phyloP scores from a whole-genome alignment of 305 asterid genomes.

The Coffea humblotiana region DNA sequence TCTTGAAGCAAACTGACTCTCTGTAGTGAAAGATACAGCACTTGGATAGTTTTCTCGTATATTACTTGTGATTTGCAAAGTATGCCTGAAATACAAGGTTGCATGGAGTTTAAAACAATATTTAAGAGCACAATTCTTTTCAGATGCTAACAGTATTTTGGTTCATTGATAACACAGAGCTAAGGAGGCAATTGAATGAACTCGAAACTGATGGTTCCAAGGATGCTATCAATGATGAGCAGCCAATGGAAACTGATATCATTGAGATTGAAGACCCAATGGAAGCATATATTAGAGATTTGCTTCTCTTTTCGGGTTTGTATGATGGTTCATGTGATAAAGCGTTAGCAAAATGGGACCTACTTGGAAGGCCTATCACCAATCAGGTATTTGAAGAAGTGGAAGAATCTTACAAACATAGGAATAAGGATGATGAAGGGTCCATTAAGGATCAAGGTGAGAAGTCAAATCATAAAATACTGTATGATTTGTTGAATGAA shows the following conservation, averaged over 20 bases:
- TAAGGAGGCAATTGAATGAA: constrained; percentile 73
- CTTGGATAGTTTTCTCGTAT: not conserved
- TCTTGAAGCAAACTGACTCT: not conserved
- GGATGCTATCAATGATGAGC: constrained; percentile 48
- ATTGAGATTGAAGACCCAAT: constrained; percentile 58
- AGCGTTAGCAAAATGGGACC: constrained; percentile 74
- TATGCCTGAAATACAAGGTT: not conserved
- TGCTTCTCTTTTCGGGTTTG: constrained; percentile 78
- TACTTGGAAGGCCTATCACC: constrained; percentile 76
- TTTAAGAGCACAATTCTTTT: not conserved
- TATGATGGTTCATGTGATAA: constrained; percentile 59
- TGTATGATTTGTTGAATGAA: constrained; percentile 79
- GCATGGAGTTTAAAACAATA: not conserved
- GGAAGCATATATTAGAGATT: constrained; percentile 81
- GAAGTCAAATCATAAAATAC: constrained; percentile 49
- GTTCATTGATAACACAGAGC: constrained; percentile 41
- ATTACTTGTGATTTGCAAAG: not conserved
- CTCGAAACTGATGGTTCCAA: constrained; percentile 53
- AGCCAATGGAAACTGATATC: constrained; percentile 48
- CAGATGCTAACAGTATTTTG: not conserved
- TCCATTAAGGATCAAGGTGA: constrained; percentile 43
- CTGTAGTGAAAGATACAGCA: not conserved
- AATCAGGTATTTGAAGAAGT: constrained; percentile 70
- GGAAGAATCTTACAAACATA: constrained; percentile 52
- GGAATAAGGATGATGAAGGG: constrained; percentile 37